Conservation (phyloP, 2,329 filamentous ascomycete genomes). For the Neopestalotiopsis sp. region DNA sequence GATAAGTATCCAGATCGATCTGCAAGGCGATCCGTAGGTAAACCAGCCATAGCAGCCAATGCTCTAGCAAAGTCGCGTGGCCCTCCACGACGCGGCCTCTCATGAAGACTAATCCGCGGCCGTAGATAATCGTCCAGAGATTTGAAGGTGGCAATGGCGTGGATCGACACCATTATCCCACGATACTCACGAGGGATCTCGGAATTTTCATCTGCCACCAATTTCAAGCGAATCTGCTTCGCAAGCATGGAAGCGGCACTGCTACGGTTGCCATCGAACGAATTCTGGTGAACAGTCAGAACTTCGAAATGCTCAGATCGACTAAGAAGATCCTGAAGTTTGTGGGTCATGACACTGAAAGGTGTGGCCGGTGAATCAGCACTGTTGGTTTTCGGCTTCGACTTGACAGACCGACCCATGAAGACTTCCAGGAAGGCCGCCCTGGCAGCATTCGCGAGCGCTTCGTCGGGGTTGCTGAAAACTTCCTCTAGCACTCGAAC, state of each 20-base stretch:
- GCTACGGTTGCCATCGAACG: constrained; percentile 86
- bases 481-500: constrained; percentile 84
- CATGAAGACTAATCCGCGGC: constrained; percentile 82
- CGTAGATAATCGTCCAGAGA: constrained; percentile 94
- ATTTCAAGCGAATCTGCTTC: constrained; percentile 89
- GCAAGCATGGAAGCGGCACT: constrained; percentile 95
- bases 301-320: constrained; percentile 98
- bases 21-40: constrained; percentile 58
- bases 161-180: constrained; percentile 98
- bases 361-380: constrained; percentile 77
- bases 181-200: constrained; percentile 87
- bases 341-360: constrained; percentile 90
- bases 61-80: constrained; percentile 68
- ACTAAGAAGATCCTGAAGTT: constrained; percentile 94
- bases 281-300: constrained; percentile 91
- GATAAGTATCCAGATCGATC: constrained; percentile 48
- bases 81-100: constrained; percentile 71
- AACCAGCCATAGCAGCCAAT: constrained; percentile 77
- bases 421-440: constrained; percentile 90
- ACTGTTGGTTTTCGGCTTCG: constrained; percentile 67
- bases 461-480: constrained; percentile 74
- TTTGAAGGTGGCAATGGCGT: constrained; percentile 98
- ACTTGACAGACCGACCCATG: constrained; percentile 77
- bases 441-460: constrained; percentile 70
- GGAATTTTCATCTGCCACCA: constrained; percentile 88